A percentile compares a stretch with the other conserved stretches of the same genome.
phyloP scores from a whole-genome alignment of 2,329 filamentous ascomycete genomes.

The Capronia americana region DNA sequence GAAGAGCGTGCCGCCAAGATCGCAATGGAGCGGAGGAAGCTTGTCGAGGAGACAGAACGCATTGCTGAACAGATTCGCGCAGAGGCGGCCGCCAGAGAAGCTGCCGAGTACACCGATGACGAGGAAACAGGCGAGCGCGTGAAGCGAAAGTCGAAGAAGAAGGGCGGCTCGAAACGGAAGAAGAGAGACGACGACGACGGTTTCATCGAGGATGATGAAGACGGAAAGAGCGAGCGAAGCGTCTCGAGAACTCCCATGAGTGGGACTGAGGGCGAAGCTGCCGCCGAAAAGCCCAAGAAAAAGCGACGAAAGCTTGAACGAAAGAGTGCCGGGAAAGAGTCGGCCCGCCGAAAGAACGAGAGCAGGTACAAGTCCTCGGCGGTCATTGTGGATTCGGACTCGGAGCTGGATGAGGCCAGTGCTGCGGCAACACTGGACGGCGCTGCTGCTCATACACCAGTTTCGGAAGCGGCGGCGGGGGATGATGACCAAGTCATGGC shows the following conservation, averaged over 20 bases:
- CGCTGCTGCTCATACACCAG: conserved; percentile 32
- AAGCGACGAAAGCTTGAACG: conserved; percentile 67
- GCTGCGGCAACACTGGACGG: conserved; percentile 33
- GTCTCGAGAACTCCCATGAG: conserved; percentile 37
- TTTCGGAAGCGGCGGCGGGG: conserved; percentile 23
- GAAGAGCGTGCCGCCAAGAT: conserved; percentile 79
- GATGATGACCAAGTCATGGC: conserved; percentile 32
- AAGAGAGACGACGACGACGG: conserved; percentile 44
- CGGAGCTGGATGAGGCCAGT: conserved; percentile 52
- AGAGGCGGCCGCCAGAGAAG: conserved; percentile 71
- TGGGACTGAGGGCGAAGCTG: conserved; percentile 35
- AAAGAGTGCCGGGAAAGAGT: conserved; percentile 48
- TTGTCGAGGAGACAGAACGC: conserved; percentile 76
- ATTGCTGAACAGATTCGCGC: conserved; percentile 74
- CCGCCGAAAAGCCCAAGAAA: conserved; percentile 51
- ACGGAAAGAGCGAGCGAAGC: conserved; percentile 33
- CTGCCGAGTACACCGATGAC: conserved; percentile 82
- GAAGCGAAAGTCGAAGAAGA: conserved; percentile 78
- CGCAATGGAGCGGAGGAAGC: conserved; percentile 81
- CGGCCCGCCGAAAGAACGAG: conserved; percentile 45
- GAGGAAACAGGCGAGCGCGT: conserved; percentile 80
- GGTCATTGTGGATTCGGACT: conserved; percentile 78
- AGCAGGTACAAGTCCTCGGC: conserved; percentile 85
- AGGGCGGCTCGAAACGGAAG: conserved; percentile 61
- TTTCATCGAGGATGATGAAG: conserved; percentile 46